A percentile compares a stretch with the other conserved stretches of the same genome.
Evolutionary conservation across 2,329 filamentous ascomycete species (phyloP).

Genomic region (Bipolaris gigantea): DNA sequence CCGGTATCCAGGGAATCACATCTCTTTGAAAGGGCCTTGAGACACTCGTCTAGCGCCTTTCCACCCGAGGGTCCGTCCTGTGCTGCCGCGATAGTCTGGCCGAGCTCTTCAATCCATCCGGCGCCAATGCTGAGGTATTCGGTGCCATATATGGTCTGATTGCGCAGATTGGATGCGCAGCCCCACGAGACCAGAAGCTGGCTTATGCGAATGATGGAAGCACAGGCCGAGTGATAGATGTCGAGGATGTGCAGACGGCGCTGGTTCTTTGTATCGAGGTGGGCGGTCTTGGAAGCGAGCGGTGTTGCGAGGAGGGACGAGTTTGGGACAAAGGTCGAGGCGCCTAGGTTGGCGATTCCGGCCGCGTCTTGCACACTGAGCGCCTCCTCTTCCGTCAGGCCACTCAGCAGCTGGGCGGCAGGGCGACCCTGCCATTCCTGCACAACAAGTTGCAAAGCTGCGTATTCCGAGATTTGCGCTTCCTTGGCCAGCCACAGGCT

Average conservation of each 20-base stretch:
- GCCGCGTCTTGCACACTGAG: conserved; percentile 75
- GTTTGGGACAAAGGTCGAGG: conserved; percentile 50
- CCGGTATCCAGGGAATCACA: conserved; percentile 50
- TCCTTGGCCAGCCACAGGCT: conserved; percentile 82
- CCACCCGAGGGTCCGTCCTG: conserved; percentile 37
- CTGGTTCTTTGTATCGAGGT: conserved; percentile 64
- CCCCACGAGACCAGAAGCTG: conserved; percentile 43
- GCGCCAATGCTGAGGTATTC: conserved; percentile 36
- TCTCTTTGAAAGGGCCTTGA: conserved; percentile 54
- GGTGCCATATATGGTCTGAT: conserved; percentile 29
- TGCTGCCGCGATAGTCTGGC: conserved; percentile 30
- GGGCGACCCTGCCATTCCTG: conserved; percentile 82
- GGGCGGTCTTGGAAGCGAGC: conserved; percentile 20
- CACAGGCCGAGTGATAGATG: conserved; percentile 71
- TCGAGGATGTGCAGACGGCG: conserved; percentile 69
- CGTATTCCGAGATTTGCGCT: conserved; percentile 75
- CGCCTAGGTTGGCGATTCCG: conserved; percentile 64
- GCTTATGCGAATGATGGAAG: conserved; percentile 51
- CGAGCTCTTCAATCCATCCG: conserved; percentile 40
- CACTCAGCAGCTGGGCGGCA: conserved; percentile 69
- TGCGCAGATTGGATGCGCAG: conserved; percentile 31
- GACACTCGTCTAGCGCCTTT: conserved; percentile 42
- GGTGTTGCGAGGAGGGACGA: conserved; percentile 48
- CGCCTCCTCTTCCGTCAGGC: conserved; percentile 76
- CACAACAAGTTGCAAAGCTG: conserved; percentile 76